These are phyloP conservation scores for Aechmea fasciata DNA, from an alignment of 176 grass and related monocot species.

Conservation along the genomic window DNA sequence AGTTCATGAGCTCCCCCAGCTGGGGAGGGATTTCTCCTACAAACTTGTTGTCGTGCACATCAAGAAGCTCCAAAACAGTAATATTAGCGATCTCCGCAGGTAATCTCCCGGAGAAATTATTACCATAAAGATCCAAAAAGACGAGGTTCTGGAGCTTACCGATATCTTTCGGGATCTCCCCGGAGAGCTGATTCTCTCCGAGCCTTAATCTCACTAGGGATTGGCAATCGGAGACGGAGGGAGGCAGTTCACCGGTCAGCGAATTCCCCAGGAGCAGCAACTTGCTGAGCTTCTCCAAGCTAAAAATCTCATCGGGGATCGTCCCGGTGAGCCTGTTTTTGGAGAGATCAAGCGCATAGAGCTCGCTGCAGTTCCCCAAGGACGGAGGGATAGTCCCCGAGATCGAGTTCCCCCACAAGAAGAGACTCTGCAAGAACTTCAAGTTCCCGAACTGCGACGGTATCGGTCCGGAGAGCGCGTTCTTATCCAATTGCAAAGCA, in stretches of 20 bases:
- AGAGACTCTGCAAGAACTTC: conserved; percentile 4
- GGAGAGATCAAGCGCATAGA: conserved; percentile 2
- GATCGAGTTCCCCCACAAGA: conserved; percentile 23
- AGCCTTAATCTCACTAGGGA: conserved; percentile 77
- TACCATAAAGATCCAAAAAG: neutral
- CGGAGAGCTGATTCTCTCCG: conserved; percentile 67
- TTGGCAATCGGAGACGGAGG: conserved; percentile 54
- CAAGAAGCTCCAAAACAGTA: conserved; percentile 16
- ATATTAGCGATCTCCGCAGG: conserved; percentile 26
- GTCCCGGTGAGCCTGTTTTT: conserved; percentile 16
- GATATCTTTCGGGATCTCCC: conserved; percentile 45
- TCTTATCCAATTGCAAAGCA: conserved; percentile 7
- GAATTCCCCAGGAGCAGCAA: conserved; percentile 69
- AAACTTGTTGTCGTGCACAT: conserved; percentile 31
- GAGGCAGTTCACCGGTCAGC: conserved; percentile 47
- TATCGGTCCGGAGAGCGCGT: conserved; percentile 20
- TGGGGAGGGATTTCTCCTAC: conserved; percentile 26
- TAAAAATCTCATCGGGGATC: conserved; percentile 72
- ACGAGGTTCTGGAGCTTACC: conserved; percentile 21
- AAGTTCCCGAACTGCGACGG: conserved; percentile 31
- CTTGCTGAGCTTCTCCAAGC: conserved; percentile 81
- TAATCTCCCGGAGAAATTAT: conserved; percentile 22
- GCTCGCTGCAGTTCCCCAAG: conserved; percentile 23
- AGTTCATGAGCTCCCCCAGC: conserved; percentile 21
- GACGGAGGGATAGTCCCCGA: conserved; percentile 19